Evolutionary conservation across 2,329 filamentous ascomycete species (phyloP), one percentile per base, ranked within the genome.

Genomic region (Elsinoe batatas): DNA sequence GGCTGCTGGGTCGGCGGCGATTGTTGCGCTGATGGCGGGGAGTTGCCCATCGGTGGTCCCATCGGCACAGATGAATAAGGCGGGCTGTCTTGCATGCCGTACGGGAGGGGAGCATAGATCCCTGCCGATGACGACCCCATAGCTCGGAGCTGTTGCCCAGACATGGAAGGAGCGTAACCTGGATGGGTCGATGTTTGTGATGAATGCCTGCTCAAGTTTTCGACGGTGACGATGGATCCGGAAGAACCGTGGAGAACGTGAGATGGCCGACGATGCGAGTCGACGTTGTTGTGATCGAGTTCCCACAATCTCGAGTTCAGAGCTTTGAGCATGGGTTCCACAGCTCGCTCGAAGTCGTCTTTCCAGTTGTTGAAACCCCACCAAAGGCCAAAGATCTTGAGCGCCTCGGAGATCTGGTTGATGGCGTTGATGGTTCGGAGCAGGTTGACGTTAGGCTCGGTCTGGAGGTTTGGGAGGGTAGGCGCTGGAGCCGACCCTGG

Each of bases 331-430:
- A 76, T 66, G 1, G 63, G 57, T 1, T 69, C 66, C 0, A 73
- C 73, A 55, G 76, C 74, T 17, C 67, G 68, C 57, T 74, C 72
- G 60, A 76, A 77, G 13, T 73, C 71, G 54, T 76, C 73, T 15
- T 71, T 73, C 74, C 74, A 76, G 61, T 73, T 73, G 56, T 74
- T 74, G 59, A 74, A 75, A 22, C 75, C 75, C 62, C 75, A 77
- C 12, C 74, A 67, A 17, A 72, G 64, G 13, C 75, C 75, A 46
- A 77, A 75, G 7, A 66, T 65, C 17, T 72, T 71, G 1, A 77
- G 67, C 36, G 74, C 71, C 11, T 71, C 68, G 0, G 69, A 72
- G 56, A 76, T 74, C 59, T 75, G 69, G 59, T 74, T 73, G 63
- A 77, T 74, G 20, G 74, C 74, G 32, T 65, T 65, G 37, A 76